A percentile compares a stretch with the other conserved stretches of the same genome.
phyloP scores from a whole-genome alignment of 2,329 filamentous ascomycete genomes.

The Hymenoscyphus infarciens region DNA sequence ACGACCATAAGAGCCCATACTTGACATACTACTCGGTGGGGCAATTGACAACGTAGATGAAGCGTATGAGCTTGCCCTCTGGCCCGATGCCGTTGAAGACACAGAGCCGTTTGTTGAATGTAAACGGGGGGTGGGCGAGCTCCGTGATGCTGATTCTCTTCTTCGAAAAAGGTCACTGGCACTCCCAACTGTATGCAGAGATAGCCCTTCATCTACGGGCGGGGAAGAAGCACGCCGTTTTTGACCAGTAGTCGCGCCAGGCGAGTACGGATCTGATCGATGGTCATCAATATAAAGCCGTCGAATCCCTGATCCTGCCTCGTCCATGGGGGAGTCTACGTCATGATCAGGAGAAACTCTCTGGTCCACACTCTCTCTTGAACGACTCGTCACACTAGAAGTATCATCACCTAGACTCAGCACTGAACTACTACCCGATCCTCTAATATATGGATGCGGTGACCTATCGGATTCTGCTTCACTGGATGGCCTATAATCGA shows the following conservation, averaged over 20 bases:
- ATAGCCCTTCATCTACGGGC: slow-evolving; percentile 48
- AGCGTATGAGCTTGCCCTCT: slow-evolving; percentile 59
- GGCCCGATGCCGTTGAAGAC: slow-evolving; percentile 61
- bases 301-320: slow-evolving; percentile 47
- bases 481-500: slow-evolving; percentile 32
- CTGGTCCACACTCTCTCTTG: slow-evolving; percentile 61
- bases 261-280: slow-evolving; percentile 31
- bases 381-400: slow-evolving; percentile 46
- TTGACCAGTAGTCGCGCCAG: slow-evolving; percentile 45
- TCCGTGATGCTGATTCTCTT: slow-evolving; percentile 49
- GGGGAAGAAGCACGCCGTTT: slow-evolving; percentile 62
- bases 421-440: slow-evolving; percentile 45
- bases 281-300: slow-evolving; percentile 51
- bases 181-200: slow-evolving; percentile 34
- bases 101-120: slow-evolving; percentile 57
- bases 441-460: slow-evolving; percentile 35
- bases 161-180: slow-evolving; percentile 35
- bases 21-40: slow-evolving; percentile 59
- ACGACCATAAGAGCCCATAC: slow-evolving; percentile 58
- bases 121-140: slow-evolving; percentile 52
- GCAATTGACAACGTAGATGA: slow-evolving; percentile 56
- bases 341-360: slow-evolving; percentile 40
- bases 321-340: slow-evolving; percentile 49
- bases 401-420: slow-evolving; percentile 44
- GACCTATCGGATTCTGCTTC: slow-evolving; percentile 34